phyloP scores from a whole-genome alignment of 2,329 filamentous ascomycete species.

The Verticillium nonalfalfae region DNA sequence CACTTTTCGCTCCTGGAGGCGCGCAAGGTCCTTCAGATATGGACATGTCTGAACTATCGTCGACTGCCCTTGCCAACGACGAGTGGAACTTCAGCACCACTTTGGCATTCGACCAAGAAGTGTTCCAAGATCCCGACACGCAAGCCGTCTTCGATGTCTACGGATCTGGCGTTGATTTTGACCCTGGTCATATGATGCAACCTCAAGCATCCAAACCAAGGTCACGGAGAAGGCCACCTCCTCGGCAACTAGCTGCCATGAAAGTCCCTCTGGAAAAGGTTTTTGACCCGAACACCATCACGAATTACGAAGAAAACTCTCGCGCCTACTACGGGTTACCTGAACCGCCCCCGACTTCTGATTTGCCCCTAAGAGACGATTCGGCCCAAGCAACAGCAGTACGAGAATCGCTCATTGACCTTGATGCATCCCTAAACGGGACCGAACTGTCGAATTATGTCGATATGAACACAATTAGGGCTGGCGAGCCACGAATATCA shows the following conservation, averaged over 20 bases:
- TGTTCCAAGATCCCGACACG: slow-evolving; percentile 45
- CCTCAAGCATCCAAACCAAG: slow-evolving; percentile 40
- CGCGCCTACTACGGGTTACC: slow-evolving; percentile 50
- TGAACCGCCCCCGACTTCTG: slow-evolving; percentile 38
- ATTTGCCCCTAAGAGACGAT: slow-evolving; percentile 54
- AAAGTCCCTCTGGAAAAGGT: slow-evolving; percentile 57
- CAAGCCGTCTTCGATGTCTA: slow-evolving; percentile 57
- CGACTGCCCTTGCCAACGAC: slow-evolving; percentile 43
- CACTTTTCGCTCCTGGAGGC: slow-evolving; percentile 54
- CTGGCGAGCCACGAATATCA: slow-evolving; percentile 37
- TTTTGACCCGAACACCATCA: slow-evolving; percentile 60
- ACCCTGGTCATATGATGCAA: slow-evolving; percentile 41
- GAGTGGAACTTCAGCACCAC: slow-evolving; percentile 66
- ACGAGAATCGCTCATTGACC: slow-evolving; percentile 59
- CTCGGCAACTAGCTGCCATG: slow-evolving; percentile 50
- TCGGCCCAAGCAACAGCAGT: slow-evolving; percentile 41
- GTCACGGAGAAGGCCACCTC: slow-evolving; percentile 47
- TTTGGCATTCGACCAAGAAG: slow-evolving; percentile 54
- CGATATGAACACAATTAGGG: slow-evolving; percentile 55
- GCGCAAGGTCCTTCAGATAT: slow-evolving; percentile 41
- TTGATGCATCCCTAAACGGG: slow-evolving; percentile 53
- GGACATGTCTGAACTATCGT: slow-evolving; percentile 30
- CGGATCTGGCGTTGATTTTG: slow-evolving; percentile 50
- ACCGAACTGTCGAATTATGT: slow-evolving; percentile 51
- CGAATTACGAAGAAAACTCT: slow-evolving; percentile 59